Base-by-base conservation (phyloP, 306 rosid species). In the Hippophae tibetana region DNA sequence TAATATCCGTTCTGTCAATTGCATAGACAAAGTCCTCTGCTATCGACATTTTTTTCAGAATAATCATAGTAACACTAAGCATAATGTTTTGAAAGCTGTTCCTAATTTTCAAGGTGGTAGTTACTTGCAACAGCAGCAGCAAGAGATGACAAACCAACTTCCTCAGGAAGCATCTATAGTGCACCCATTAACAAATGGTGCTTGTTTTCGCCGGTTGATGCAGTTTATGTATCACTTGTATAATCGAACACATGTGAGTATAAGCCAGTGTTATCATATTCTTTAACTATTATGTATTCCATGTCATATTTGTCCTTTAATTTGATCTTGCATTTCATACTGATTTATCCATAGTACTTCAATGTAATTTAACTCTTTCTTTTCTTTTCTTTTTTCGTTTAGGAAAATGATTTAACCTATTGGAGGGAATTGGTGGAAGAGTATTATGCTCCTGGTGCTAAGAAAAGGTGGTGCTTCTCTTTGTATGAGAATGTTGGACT, bases 361-460 rank as follows among this genome's bases (percentile, higher is more conserved):
- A 31, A 31, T 31, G 38, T 31, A 31, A 31, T 31, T 31, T 31
- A 31, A 31, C 38, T 31, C 38, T 31, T 4, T 11, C 14, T 55
- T 43, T 47, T 50, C 11, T 7, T 7, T 13, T 61, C 59, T 14
- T 38, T 46, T 9, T 8, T 5, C 48, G 9, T 58, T 31, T 27
- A 74, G 83, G 77, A 74, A 63, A 70, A 78, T 71, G 59, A 46
- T 26, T 54, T 79, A 57, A 63, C 70, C 45, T 79, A 63, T 61
- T 79, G 80, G 80, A 79, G 72, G 72, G 54, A 52, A 38, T 63
- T 79, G 52, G 77, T 78, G 25, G 65, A 72, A 3, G 83, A 78
- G 74, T 78, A 70, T 58, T 74, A 70, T 57, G 63, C 74, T 49
- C 78, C 77, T 3, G 57, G 70, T 56, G 84, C 75, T 42, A 79